phyloP scores from a whole-genome alignment of 306 rosid species.

The Geum urbanum region DNA sequence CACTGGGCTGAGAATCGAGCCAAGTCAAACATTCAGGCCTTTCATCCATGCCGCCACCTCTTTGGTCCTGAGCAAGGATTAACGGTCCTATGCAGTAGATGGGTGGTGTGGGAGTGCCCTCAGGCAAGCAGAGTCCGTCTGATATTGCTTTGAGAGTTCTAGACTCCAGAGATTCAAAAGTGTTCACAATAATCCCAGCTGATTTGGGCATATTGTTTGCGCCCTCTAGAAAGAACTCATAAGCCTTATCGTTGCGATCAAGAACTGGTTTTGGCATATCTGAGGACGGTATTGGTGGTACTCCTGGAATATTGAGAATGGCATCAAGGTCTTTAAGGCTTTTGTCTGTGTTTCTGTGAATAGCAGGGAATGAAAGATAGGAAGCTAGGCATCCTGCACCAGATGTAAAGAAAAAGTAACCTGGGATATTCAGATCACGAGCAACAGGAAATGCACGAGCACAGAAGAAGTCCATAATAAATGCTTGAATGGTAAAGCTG shows the following conservation, averaged over 20 bases:
- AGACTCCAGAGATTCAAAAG: constrained; percentile 37
- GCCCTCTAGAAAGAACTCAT: constrained; percentile 1
- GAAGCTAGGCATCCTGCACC: constrained; percentile 16
- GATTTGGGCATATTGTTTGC: constrained; percentile 16
- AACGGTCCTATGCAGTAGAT: constrained; percentile 44
- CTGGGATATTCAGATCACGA: constrained; percentile 26
- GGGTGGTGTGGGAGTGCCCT: constrained; percentile 18
- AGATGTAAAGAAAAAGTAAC: constrained; percentile 35
- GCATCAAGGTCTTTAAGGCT: constrained; percentile 19
- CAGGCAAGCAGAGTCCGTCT: constrained; percentile 30
- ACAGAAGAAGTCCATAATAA: constrained; percentile 44
- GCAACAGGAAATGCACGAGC: constrained; percentile 18
- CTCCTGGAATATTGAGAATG: constrained; percentile 24
- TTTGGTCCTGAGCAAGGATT: background rate
- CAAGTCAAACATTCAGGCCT: constrained; percentile 40
- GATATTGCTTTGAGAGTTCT: constrained; percentile 23
- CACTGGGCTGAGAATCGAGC: constrained; percentile 51
- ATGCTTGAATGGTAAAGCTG: constrained; percentile 22
- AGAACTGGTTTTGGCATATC: constrained; percentile 29
- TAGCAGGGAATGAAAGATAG: constrained; percentile 16
- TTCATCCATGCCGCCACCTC: background rate
- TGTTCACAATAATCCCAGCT: constrained; percentile 34
- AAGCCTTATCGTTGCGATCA: constrained; percentile 27
- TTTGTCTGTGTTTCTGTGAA: constrained; percentile 16
- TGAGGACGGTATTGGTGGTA: background rate